Evolutionary conservation across 1,284 basidiomycete species (phyloP), one percentile per base, ranked within the genome.

Genomic region (Boletus holoroseus): DNA sequence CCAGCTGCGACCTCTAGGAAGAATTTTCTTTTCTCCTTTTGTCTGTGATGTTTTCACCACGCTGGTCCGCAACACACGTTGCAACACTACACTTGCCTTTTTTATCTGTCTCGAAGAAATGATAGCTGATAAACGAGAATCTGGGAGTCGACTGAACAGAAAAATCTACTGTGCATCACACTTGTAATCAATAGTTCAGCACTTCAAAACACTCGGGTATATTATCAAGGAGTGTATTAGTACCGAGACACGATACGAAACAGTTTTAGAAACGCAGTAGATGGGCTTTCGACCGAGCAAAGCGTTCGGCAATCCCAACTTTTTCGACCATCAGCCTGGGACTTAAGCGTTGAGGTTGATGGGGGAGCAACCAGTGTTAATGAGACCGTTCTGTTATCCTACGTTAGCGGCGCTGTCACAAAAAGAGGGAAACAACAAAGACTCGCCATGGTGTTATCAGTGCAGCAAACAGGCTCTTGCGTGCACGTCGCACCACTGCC

Each of bases 381-480:
- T 45, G 27, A 65, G 31, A 27, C 68, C 68, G 30, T 59, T 59
- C 68, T 69, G 24, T 13, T 15, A 20, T 2, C 7, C 39, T 5
- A 7, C 0, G 0, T 42, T 12, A 42, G 7, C 7, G 15, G 1
- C 7, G 0, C 3, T 2, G 20, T 11, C 12, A n/a, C 7, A 3
- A 9, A 22, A 3, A 13, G 2, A 27, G 0, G 2, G 2, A 9
- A 24, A 1, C n/a, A 12, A 16, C 7, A 20, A n/a, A 8, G 4
- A 28, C 58, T 32, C 20, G 51, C 61, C 13, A 58, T 47, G 15
- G 3, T 41, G 47, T 62, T 63, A 42, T 44, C 44, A 13, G 47
- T 52, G 51, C 68, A 69, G 59, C 68, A 69, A 13, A 67, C 64
- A 7, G 68, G 55, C 39, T 62, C 55, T 18, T 61, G 56, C 9